Evolutionary conservation across 2,329 filamentous ascomycete genomes (phyloP), one percentile per base, ranked within the genome.

Genomic region (Mycosphaerella sp.): DNA sequence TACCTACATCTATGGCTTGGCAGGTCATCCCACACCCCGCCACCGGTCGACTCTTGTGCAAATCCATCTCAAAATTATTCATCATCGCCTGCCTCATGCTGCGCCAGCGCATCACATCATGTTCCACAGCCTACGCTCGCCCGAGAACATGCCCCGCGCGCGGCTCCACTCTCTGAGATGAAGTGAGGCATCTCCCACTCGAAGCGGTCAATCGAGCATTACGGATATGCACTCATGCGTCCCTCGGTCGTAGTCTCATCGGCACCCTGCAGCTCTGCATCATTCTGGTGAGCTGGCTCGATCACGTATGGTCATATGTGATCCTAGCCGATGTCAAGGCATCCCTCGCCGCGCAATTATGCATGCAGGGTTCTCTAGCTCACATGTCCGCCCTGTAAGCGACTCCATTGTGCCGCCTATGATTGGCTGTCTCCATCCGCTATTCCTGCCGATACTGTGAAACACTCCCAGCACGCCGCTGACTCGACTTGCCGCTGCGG

Each of bases 261-360:
- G 48, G 48, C 48, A 32, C 40, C 10, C 23, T 44, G 21, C 42
- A 23, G 34, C 10, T 38, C 12, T n/a, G 12, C 34, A 38, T 11
- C 34, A 38, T 29, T 42, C 40, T 23, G 7, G 21, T 26, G 36
- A 40, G 52, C 46, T 50, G 21, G 26, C 46, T 50, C 52, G 46
- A 54, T 54, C 52, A 50, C 52, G 52, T 54, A 50, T 55, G 43
- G 53, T 51, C 47, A 26, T 41, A 51, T 55, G 53, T 46, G 46
- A 45, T 14, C 52, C 40, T 29, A 51, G 41, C 40, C 32, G 40
- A 29, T 29, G 48, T 41, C 14, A 32, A 44, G 48, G 48, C 14
- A 45, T 34, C 21, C 48, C 48, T 51, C 29, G 48, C 40, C 26
- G 38, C 38, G 38, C 38, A 32, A 38, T 29, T 6, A 29, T 29